Evolutionary conservation across 495 filamentous ascomycete genomes (phyloP).

Genomic region (Hypoxylon rickii): DNA sequence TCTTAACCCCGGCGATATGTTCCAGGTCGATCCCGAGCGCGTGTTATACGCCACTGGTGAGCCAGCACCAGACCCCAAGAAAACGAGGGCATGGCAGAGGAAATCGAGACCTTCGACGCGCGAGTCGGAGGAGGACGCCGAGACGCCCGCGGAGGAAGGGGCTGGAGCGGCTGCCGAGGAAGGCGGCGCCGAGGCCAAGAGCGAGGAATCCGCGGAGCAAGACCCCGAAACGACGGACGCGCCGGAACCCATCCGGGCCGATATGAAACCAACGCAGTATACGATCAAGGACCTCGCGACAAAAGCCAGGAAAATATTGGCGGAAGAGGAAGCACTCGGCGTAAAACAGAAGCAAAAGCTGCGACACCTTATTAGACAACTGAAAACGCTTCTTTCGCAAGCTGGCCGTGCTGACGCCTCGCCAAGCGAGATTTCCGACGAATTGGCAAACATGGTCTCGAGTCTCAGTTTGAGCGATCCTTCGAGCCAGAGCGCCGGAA

Average conservation of each 20-base stretch:
- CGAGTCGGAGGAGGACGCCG: conserved; percentile 29
- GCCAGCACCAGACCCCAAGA: conserved; percentile 54
- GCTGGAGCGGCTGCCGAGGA: conserved; percentile 18
- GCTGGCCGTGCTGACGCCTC: conserved; percentile 24
- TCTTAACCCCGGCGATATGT: conserved; percentile 96
- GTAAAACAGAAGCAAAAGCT: conserved; percentile 44
- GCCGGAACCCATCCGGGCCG: conserved; percentile 28
- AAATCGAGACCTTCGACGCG: not conserved
- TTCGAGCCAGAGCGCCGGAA: too few species aligned
- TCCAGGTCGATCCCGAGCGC: conserved; percentile 86
- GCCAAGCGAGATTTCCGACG: conserved; percentile 29
- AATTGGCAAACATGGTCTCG: conserved; percentile 36
- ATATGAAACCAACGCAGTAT: conserved; percentile 34
- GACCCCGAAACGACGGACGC: conserved; percentile 40
- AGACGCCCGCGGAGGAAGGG: conserved; percentile 33
- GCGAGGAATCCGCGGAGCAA: conserved; percentile 35
- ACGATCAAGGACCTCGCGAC: conserved; percentile 31
- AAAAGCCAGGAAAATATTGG: conserved; percentile 37
- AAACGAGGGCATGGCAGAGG: conserved; percentile 3
- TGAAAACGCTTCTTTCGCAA: conserved; percentile 33
- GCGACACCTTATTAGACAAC: conserved; percentile 38
- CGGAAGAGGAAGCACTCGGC: conserved; percentile 14
- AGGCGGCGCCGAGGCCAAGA: conserved; percentile 24
- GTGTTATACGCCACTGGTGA: conserved; percentile 87
- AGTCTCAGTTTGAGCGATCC: conserved; percentile 21